Evolutionary conservation across 257 asterid genomes (phyloP).

Genomic region (Ophiorrhiza pumila): DNA sequence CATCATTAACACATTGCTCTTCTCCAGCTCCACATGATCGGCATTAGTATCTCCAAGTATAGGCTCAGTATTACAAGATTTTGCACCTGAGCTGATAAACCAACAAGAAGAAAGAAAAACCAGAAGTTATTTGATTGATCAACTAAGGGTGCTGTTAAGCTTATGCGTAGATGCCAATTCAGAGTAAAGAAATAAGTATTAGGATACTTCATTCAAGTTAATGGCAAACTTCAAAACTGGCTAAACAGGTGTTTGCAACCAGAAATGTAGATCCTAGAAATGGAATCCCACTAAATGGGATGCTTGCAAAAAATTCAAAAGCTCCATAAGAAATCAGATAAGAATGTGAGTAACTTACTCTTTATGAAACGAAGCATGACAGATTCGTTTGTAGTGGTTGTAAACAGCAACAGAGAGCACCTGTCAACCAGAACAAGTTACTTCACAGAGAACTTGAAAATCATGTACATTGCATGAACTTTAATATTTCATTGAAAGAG

Average conservation of each 20-base stretch:
- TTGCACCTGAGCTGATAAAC: slow-evolving; percentile 47
- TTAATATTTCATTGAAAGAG: background rate
- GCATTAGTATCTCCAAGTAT: slow-evolving; percentile 35
- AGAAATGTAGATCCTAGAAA: background rate
- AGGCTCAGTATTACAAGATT: slow-evolving; percentile 32
- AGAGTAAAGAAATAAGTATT: too few relatives aligned
- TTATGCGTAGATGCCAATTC: background rate
- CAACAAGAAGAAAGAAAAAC: too few relatives aligned
- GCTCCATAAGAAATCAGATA: background rate
- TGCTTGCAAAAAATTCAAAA: background rate
- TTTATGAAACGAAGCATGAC: slow-evolving; percentile 41
- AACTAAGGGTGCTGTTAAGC: background rate
- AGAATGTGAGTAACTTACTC: slow-evolving; percentile 43
- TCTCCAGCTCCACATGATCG: slow-evolving; percentile 82
- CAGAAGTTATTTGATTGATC: background rate
- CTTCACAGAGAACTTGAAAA: slow-evolving; percentile 16
- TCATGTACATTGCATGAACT: background rate
- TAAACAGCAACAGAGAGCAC: slow-evolving; percentile 93
- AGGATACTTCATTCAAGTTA: background rate
- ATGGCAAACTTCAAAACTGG: background rate
- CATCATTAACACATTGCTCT: slow-evolving; percentile 85
- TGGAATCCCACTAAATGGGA: background rate
- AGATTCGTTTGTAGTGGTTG: slow-evolving; percentile 86
- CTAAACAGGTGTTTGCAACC: too few relatives aligned
- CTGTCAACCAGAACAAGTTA: slow-evolving; percentile 38